phyloP scores from a whole-genome alignment of 306 rosid genomes.

The Cucumis sativus region Cucumber_9930_V3 NC_026659.2:20621501-20622000 shows the following conservation, averaged over 20 bases:
- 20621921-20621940: background rate
- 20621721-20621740: background rate
- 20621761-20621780: background rate
- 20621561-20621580: background rate
- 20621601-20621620: background rate
- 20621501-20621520: background rate
- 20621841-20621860: background rate
- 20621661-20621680: background rate
- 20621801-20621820: background rate
- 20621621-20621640: background rate
- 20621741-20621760: background rate
- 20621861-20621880: background rate
- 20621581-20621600: background rate
- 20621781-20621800: background rate
- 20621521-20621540: background rate
- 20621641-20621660: background rate
- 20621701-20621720: background rate
- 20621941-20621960: background rate
- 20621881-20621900: background rate
- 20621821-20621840: background rate
- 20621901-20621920: background rate
- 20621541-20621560: background rate
- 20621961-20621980: background rate
- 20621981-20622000: background rate
- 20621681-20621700: background rate